phyloP scores from a whole-genome alignment of 2,329 filamentous ascomycete genomes.

The Fusarium praegraminearum region DNA sequence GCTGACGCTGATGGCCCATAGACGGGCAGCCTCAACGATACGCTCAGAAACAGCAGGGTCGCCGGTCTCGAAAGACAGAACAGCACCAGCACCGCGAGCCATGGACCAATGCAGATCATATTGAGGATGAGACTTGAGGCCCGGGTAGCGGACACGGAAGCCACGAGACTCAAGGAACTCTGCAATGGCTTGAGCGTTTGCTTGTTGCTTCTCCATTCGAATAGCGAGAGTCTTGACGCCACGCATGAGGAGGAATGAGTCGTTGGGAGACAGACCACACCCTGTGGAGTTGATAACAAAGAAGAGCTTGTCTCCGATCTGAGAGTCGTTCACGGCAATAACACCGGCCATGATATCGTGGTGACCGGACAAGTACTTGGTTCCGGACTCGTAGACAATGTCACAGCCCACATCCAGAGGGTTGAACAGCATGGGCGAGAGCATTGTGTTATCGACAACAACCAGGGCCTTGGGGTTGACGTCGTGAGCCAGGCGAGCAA shows the following conservation, averaged over 20 bases:
- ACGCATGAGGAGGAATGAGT: constrained; percentile 94
- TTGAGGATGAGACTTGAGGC: constrained; percentile 93
- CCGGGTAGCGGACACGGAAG: constrained; percentile 95
- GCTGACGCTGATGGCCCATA: constrained; percentile 96
- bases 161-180: constrained; percentile 91
- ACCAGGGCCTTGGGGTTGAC: constrained; percentile 84
- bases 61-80: constrained; percentile 95
- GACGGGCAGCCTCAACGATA: constrained; percentile 90
- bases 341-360: constrained; percentile 99
- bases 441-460: constrained; percentile 98
- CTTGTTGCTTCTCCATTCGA: constrained; percentile 98
- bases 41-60: constrained; percentile 85
- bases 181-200: constrained; percentile 90
- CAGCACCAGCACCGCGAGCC: constrained; percentile 92
- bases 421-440: constrained; percentile 93
- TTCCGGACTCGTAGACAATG: constrained; percentile 96
- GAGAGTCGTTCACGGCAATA: constrained; percentile 86
- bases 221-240: constrained; percentile 97
- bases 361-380: constrained; percentile 97
- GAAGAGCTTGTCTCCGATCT: constrained; percentile 88
- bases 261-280: constrained; percentile 93
- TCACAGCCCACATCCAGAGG: constrained; percentile 95
- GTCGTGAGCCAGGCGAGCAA: constrained; percentile 81
- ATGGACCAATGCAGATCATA: constrained; percentile 97
- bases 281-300: constrained; percentile 98